A percentile compares a stretch with the other conserved stretches of the same genome.
Conservation (phyloP, 2,329 filamentous ascomycete genomes). For the Ophiocordyceps sinensis region DNA sequence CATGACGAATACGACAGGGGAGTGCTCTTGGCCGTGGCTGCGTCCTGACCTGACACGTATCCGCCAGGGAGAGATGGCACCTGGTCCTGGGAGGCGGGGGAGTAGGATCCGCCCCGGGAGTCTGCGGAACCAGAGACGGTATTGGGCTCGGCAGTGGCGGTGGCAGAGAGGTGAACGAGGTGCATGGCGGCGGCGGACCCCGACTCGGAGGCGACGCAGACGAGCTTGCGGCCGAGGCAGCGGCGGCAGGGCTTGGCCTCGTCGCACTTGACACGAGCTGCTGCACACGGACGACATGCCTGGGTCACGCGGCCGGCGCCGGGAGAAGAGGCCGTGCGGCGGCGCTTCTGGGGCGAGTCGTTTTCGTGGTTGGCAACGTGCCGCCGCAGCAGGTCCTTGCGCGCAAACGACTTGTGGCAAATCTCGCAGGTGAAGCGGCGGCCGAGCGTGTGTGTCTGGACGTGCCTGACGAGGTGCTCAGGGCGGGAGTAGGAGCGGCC, state of each 20-base stretch:
- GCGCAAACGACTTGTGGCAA: conserved; percentile 38
- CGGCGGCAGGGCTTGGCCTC: conserved; percentile 39
- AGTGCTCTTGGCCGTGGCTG: conserved; percentile 11
- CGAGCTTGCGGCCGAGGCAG: conserved; percentile 30
- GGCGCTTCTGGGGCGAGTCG: conserved; percentile 30
- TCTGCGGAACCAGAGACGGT: not conserved
- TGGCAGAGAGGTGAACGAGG: conserved; percentile 25
- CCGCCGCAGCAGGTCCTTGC: conserved; percentile 37
- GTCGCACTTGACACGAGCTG: conserved; percentile 39
- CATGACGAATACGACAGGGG: conserved; percentile 10
- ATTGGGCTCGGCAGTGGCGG: conserved; percentile 4
- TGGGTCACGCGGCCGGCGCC: conserved; percentile 35
- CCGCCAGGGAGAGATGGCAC: conserved; percentile 2
- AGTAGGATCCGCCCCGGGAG: conserved; percentile 6
- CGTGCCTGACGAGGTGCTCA: conserved; percentile 37
- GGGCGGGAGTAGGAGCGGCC: conserved; percentile 36
- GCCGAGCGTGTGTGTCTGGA: conserved; percentile 34
- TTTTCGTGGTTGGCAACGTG: conserved; percentile 37
- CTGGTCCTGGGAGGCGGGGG: conserved; percentile 9
- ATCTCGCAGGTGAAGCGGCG: conserved; percentile 34
- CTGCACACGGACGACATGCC: conserved; percentile 35
- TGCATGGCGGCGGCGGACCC: conserved; percentile 27
- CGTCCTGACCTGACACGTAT: conserved; percentile 6
- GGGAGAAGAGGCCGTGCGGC: conserved; percentile 28
- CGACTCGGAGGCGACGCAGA: conserved; percentile 24